phyloP scores from a whole-genome alignment of 805 yeast species.

The Millerozyma acaciae region DNA sequence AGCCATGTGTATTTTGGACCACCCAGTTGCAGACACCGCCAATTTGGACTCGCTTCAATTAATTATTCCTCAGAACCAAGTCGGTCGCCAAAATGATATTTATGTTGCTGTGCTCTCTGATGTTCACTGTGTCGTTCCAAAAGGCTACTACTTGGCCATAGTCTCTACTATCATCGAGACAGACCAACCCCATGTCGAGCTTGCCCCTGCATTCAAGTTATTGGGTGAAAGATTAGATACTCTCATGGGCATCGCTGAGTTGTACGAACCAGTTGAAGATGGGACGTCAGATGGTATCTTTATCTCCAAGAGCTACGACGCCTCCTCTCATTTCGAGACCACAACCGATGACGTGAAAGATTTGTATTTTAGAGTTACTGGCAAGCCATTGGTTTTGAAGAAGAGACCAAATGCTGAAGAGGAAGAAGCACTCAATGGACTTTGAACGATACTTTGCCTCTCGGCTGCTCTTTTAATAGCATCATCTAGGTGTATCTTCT shows the following conservation, averaged over 20 bases:
- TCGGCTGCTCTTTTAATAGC: too few species aligned
- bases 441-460: slow-evolving; percentile 10
- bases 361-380: slow-evolving; percentile 85
- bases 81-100: slow-evolving; percentile 87
- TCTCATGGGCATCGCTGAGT: slow-evolving; percentile 89
- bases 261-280: slow-evolving; percentile 82
- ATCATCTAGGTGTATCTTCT: neutral
- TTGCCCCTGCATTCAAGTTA: slow-evolving; percentile 89
- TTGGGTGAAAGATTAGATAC: slow-evolving; percentile 78
- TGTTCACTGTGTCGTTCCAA: slow-evolving; percentile 85
- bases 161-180: slow-evolving; percentile 94
- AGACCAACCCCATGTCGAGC: slow-evolving; percentile 83
- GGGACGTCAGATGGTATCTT: slow-evolving; percentile 77
- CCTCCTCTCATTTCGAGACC: slow-evolving; percentile 91
- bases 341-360: slow-evolving; percentile 97
- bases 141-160: slow-evolving; percentile 87
- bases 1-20: slow-evolving; percentile 85
- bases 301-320: slow-evolving; percentile 87
- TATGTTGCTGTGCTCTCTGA: slow-evolving; percentile 88
- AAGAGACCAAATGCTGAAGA: slow-evolving; percentile 68
- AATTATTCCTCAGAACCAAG: slow-evolving; percentile 95
- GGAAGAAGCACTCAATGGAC: slow-evolving; percentile 39
- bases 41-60: slow-evolving; percentile 89
- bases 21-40: slow-evolving; percentile 77
- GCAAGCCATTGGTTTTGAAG: slow-evolving; percentile 85